Evolutionary conservation across 257 asterid genomes (phyloP), one percentile per base, ranked within the genome.

Genomic region (Ballota nigra): DNA sequence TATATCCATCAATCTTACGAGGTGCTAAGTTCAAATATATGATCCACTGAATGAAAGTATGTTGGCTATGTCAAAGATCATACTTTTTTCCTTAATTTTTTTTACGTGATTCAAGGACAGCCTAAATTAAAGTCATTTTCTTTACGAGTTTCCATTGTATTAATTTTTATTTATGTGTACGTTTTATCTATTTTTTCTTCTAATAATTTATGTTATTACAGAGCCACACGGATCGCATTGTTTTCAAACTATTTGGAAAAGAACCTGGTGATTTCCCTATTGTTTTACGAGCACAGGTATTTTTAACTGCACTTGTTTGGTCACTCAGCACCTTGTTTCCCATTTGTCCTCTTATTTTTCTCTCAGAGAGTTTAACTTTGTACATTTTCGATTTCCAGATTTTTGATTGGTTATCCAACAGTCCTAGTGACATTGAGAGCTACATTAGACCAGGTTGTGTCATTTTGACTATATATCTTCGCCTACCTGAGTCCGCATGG

Each of bases 361-460:
- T 53, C 63, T 49, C 77, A 57, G 20, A 79, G 74, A 49, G 19
- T 71, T 70, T 72, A 20, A 47, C 66, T 45, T 26, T 74, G 31
- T 69, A 19, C 45, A 63, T 63, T 73, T 75, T 75, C 59, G 63
- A 78, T 70, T 78, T 76, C 45, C 96, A 92, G 98, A 92, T 92
- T 77, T 87, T 87, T 80, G 93, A 92, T 77, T 92, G 98, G 98
- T 75, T 92, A 75, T 81, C 96, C 75, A 86, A 86, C 73, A 89
- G 96, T 81, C 98, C 96, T 60, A 76, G 84, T 49, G 98, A 89
- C 85, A 89, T 92, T 69, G 98, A 92, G 77, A 88, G 98, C 92
- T 89, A 92, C 80, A 92, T 92, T 73, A 84, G 94, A 67, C 98
- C 96, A 60, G 98, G 98, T 76, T 92, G 98, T 72, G 78, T 92